Conservation (phyloP, 2,329 filamentous ascomycete genomes). For the Verticillium longisporum region DNA sequence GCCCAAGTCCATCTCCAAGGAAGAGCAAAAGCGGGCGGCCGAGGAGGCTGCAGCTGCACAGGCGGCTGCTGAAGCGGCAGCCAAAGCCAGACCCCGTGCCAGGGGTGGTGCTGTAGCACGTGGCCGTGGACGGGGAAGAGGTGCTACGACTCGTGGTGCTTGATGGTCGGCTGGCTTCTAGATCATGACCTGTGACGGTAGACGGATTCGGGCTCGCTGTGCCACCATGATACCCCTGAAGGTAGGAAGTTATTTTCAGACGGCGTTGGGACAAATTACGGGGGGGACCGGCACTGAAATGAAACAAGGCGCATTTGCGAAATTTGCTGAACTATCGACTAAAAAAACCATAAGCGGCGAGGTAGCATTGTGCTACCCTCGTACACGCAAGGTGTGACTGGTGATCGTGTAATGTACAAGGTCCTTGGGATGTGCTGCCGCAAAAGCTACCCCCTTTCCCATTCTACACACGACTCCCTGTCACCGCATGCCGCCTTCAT, state of each 20-base stretch:
- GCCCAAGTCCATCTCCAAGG: constrained; percentile 14
- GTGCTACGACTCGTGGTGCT: constrained; percentile 18
- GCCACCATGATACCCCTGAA: not conserved
- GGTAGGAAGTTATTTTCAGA: not conserved
- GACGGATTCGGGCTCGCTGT: not conserved
- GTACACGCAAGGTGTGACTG: not conserved
- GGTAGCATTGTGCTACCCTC: not conserved
- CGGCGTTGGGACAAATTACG: not conserved
- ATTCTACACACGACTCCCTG: not conserved
- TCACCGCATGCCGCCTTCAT: not conserved
- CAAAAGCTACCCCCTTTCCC: not conserved
- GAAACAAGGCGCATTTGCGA: not conserved
- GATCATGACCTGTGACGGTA: not conserved
- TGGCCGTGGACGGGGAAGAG: constrained; percentile 5
- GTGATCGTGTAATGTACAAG: not conserved
- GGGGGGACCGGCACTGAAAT: not conserved
- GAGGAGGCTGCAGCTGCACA: constrained; percentile 17
- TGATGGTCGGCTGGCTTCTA: not conserved
- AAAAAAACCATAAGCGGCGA: not conserved
- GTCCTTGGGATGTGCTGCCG: not conserved
- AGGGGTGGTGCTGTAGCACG: constrained; percentile 8
- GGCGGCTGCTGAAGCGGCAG: constrained; percentile 16
- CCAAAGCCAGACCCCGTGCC: constrained; percentile 15
- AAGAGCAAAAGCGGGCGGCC: constrained; percentile 4
- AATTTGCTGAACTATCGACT: not conserved